Evolutionary conservation across 306 rosid species (phyloP).

Genomic region (Lathyrus sativus): DNA sequence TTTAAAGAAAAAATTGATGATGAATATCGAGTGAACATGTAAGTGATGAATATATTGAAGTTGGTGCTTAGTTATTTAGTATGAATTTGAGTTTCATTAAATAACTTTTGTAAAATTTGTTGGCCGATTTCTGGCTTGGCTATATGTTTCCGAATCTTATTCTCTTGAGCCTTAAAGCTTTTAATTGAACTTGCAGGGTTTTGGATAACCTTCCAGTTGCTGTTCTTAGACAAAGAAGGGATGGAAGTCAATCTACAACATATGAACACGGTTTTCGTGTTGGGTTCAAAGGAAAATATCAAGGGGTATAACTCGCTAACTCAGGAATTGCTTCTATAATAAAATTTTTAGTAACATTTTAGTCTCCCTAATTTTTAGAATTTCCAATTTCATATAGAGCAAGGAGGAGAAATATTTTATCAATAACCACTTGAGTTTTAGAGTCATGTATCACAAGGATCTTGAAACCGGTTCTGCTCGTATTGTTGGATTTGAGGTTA

Average conservation of each 20-base stretch:
- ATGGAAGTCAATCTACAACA: slow-evolving; percentile 84
- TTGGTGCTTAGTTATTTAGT: slow-evolving; percentile 27
- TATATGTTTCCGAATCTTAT: slow-evolving; percentile 26
- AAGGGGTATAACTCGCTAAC: slow-evolving; percentile 72
- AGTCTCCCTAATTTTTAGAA: slow-evolving; percentile 23
- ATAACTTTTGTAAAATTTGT: slow-evolving; percentile 25
- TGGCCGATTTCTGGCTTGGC: neutral
- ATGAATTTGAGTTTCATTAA: slow-evolving; percentile 28
- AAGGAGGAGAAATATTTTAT: slow-evolving; percentile 96
- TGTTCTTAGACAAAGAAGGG: slow-evolving; percentile 89
- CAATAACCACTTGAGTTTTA: slow-evolving; percentile 95
- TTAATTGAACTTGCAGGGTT: slow-evolving; percentile 66
- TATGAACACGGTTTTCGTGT: slow-evolving; percentile 96
- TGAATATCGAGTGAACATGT: slow-evolving; percentile 94
- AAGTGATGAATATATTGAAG: slow-evolving; percentile 41
- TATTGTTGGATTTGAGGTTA: slow-evolving; percentile 97
- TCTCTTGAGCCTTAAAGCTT: slow-evolving; percentile 28
- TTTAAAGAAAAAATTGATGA: slow-evolving; percentile 95
- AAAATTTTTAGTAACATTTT: slow-evolving; percentile 9
- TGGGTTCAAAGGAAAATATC: slow-evolving; percentile 95
- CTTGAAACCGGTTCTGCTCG: slow-evolving; percentile 88
- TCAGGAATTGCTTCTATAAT: slow-evolving; percentile 36
- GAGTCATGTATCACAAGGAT: slow-evolving; percentile 97
- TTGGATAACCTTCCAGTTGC: slow-evolving; percentile 99
- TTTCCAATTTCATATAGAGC: slow-evolving; percentile 58